Evolutionary conservation across 225 moss, liverwort and hornwort species (phyloP).

Genomic region (Pseudisothecium myosuroides): DNA sequence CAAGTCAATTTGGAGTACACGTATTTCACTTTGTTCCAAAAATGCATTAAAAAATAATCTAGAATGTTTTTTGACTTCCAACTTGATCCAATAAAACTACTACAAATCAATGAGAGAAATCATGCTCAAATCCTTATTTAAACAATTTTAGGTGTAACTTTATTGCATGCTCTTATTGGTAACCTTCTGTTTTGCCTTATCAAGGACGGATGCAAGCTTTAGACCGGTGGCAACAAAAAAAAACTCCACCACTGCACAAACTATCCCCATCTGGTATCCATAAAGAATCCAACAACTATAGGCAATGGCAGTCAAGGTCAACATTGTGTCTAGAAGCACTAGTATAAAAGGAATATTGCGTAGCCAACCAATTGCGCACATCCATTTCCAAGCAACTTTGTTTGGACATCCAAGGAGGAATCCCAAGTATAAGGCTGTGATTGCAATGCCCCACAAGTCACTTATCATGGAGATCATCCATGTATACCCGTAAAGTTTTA

Average conservation of each 20-base stretch:
- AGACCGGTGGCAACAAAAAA: accelerated
- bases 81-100: no score
- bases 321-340: not conserved
- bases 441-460: not conserved
- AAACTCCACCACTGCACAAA: not conserved
- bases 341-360: not conserved
- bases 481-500: not conserved
- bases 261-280: not conserved
- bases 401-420: not conserved
- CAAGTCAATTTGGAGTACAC: not conserved
- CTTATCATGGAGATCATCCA: not conserved
- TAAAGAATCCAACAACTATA: not conserved
- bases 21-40: not conserved
- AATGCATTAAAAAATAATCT: not conserved
- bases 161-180: not conserved
- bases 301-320: not conserved
- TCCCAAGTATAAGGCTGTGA: not conserved
- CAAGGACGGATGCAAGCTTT: not conserved
- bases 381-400: not conserved
- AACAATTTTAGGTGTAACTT: not conserved
- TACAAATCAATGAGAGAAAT: not conserved
- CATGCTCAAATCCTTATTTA: not conserved
- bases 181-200: not conserved
- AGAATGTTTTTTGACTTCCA: not conserved
- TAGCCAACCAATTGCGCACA: not conserved